These are phyloP conservation scores for Neurospora hispaniola DNA, from an alignment of 495 filamentous ascomycete species.

Conservation along the genomic window DNA sequence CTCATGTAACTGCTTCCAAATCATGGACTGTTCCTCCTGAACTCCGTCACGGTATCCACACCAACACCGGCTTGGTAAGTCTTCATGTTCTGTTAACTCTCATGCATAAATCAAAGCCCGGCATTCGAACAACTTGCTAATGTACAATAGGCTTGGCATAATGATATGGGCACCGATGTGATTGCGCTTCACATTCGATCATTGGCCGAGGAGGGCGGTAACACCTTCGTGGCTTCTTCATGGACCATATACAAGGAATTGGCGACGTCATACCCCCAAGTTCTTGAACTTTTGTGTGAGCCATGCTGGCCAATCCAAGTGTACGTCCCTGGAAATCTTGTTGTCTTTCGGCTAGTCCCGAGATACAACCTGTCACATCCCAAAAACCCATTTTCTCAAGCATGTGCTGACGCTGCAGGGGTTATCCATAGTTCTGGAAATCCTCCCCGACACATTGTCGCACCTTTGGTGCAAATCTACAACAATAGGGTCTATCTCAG, in stretches of 20 bases:
- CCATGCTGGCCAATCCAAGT: conserved; percentile 33
- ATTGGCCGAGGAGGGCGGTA: conserved; percentile 25
- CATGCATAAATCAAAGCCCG: not conserved
- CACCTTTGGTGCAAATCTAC: conserved; percentile 28
- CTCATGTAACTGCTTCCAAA: conserved; percentile 35
- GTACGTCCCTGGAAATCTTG: conserved; percentile 16
- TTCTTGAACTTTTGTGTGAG: conserved; percentile 19
- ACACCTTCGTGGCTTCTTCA: conserved; percentile 33
- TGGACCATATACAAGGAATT: conserved; percentile 32
- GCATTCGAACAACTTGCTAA: not conserved
- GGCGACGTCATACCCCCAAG: conserved; percentile 18
- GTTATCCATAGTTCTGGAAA: conserved; percentile 23
- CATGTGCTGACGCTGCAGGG: not conserved
- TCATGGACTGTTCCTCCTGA: conserved; percentile 29
- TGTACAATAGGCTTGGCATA: conserved; percentile 29
- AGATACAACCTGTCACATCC: not conserved
- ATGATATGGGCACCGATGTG: conserved; percentile 33
- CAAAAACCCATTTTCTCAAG: not conserved
- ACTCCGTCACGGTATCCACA: conserved; percentile 38
- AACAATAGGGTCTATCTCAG: conserved; percentile 25
- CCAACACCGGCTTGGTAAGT: conserved; percentile 26
- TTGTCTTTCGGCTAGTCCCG: not conserved
- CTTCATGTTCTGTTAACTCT: not conserved
- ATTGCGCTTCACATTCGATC: conserved; percentile 34
- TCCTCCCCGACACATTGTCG: conserved; percentile 23